Conservation (phyloP, 2,329 filamentous ascomycete species). For the Neofusicoccum ribis region DNA sequence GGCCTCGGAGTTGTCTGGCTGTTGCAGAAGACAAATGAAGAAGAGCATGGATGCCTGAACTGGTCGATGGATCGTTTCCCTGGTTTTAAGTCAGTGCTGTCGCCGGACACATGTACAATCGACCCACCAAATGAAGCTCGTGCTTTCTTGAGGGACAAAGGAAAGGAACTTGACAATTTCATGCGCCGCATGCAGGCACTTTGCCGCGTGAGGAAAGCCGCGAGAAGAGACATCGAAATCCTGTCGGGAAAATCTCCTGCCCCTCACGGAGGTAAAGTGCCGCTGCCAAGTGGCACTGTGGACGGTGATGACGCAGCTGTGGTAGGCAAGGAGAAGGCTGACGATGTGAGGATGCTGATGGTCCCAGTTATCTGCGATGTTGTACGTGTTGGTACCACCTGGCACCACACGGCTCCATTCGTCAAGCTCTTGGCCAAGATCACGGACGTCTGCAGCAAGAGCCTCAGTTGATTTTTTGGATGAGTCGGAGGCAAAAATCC, state of each 20-base stretch:
- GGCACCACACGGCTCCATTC: background rate
- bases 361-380: background rate
- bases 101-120: no score
- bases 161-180: background rate
- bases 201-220: background rate
- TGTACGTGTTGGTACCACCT: background rate
- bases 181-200: background rate
- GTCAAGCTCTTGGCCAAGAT: background rate
- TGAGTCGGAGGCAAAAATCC: background rate
- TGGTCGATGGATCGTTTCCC: background rate
- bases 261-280: background rate
- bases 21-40: constrained; percentile 3
- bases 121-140: background rate
- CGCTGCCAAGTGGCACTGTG: constrained; percentile 5
- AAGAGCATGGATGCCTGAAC: background rate
- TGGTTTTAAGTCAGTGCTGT: background rate
- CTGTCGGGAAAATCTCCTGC: background rate
- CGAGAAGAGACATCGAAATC: background rate
- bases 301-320: background rate
- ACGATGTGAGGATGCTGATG: background rate
- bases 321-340: background rate
- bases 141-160: background rate
- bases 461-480: background rate
- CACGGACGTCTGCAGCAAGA: background rate
- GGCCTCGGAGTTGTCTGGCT: background rate